Evolutionary conservation across 345 rosid genomes (phyloP), one percentile per base, ranked within the genome.

Genomic region (Garcia nutans): DNA sequence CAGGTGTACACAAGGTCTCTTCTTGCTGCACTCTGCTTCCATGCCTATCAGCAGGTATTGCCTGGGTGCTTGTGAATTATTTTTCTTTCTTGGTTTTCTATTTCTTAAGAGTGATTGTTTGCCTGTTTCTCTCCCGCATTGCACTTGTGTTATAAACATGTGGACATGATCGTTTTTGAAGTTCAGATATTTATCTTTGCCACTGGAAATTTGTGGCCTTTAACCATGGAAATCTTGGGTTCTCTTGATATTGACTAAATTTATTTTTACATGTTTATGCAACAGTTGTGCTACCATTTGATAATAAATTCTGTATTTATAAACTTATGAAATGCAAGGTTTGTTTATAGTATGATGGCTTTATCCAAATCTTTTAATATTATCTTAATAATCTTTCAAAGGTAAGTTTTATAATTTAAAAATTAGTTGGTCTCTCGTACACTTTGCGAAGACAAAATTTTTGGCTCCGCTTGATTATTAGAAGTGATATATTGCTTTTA

Each of bases 41-140:
- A 96, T 83, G 99, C 98, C 26, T 93, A 96, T 83, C 99, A 96
- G 84, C 99, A 96, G 96, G 99, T 90, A 72, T 84, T 83, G 45
- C 61, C 49, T 77, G 52, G 16, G 1, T 65, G 9, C 78, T 55
- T 62, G 17, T 59, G 65, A 47, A 26, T 63, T 49, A 65, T 45
- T 22, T 52, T 22, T 6, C 7, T 54, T 55, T 70, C 23, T 58
- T 45, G n/a, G 5, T 33, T 2, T 47, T 47, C 65, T 8, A 28
- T 50, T 49, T 65, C 10, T 55, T 55, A 10, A 0, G 70, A 50
- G n/a, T 64, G 37, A 6, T 69, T 37, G 41, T 37, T 37, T 37
- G 41, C 41, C 41, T 31, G 19, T 41, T 52, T 16, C 23, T n/a
- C 13, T 28, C 56, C 64, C 24, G 24, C 17, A 8, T 24, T 26